Conservation (phyloP, 176 grass and related monocot species). For the Eleusine coracana region DNA sequence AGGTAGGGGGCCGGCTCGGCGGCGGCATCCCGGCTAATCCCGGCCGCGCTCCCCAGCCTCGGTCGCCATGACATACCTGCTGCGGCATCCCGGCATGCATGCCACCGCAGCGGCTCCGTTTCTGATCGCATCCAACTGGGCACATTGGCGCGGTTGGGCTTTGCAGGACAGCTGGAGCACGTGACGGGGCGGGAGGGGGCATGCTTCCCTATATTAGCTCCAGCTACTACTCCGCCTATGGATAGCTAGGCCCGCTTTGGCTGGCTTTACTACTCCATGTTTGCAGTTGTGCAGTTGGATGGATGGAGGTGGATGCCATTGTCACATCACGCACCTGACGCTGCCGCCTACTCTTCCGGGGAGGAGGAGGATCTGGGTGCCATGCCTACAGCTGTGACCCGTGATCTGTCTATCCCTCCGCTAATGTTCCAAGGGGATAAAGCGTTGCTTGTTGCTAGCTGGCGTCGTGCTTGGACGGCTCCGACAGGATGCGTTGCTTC, state of each 20-base stretch:
- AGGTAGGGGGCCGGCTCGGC: neutral
- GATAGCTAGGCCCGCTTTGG: neutral
- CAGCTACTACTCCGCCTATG: neutral
- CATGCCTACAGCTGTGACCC: neutral
- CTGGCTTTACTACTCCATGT: neutral
- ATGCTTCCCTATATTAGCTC: conserved; percentile 53
- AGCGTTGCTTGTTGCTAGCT: neutral
- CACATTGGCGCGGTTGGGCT: conserved; percentile 30
- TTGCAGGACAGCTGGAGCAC: conserved; percentile 40
- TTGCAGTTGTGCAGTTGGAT: neutral
- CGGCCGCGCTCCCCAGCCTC: too few relatives aligned
- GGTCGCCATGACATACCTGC: neutral
- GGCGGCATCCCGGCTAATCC: too few relatives aligned
- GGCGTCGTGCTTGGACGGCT: neutral
- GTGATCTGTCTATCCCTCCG: neutral
- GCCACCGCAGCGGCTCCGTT: neutral
- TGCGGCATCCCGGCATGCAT: neutral
- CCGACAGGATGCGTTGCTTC: conserved; percentile 3
- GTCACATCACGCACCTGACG: conserved; percentile 28
- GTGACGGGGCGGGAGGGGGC: conserved; percentile 44
- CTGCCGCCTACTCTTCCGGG: neutral
- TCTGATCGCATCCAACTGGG: neutral
- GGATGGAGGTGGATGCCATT: conserved; percentile 6
- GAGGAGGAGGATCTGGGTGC: neutral
- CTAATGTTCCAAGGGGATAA: neutral